Base-by-base conservation (phyloP, 169 alveolate species). In the Amoebophrya sp. region DNA sequence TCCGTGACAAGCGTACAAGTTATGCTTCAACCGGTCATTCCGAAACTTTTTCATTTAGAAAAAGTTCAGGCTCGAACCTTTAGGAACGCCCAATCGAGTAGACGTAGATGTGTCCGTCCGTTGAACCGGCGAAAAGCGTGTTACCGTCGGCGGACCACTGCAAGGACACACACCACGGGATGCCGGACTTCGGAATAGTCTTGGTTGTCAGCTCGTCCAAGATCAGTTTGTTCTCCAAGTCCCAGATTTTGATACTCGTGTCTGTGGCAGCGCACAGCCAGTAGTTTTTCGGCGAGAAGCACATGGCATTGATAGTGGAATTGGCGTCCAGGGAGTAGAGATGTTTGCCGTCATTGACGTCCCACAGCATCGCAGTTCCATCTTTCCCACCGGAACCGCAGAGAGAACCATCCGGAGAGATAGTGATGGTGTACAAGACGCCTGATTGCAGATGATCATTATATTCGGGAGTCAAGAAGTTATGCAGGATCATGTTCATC, bases 301-400 rank as follows among this genome's bases (percentile, higher is more conserved):
- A 97, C 88, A 97, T 96, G 40, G 98, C 97, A 93, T 97, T 97
- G 96, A 97, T 97, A 92, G 98, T 96, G 94, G 97, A 96, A 91
- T 97, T 97, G 40, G 99, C 97, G 91, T 97, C 98, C 89, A 97
- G 92, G 77, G 98, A 96, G 96, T 97, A 97, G 93, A 97, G 94
- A 95, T 97, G 98, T 95, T 97, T 97, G 90, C 99, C 99, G 92
- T 97, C 99, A 94, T 96, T 96, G 89, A 97, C 98, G 93, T 97
- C 99, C 99, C 99, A 97, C 91, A 97, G 95, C 96, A 97, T 97
- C 39, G 98, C 98, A 54, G 97, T 97, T 88, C 99, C 99, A 93
- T 97, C 99, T 95, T 98, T 97, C n/a, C 99, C 99, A 10, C 99
- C 99, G 33, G 99, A 97, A 23, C 99, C 99, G 94, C 99, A 97